Conservation (phyloP, 2,329 filamentous ascomycete genomes). For the Chrysoporthe deuterocubensis region DNA sequence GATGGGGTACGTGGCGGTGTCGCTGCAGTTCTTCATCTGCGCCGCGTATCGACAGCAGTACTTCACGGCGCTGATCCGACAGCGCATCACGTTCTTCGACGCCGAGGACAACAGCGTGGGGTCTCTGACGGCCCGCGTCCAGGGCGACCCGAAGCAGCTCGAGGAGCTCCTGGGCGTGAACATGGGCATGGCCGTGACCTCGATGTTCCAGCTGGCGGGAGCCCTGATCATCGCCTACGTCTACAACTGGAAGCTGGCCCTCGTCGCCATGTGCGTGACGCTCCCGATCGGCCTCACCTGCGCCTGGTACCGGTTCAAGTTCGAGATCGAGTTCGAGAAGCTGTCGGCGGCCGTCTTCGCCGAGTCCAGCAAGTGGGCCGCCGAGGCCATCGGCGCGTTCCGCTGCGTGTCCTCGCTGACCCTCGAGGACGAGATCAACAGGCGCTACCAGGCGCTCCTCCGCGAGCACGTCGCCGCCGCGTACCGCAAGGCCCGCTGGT, state of each 20-base stretch:
- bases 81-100: constrained; percentile 65
- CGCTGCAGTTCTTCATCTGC: constrained; percentile 51
- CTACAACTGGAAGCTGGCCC: constrained; percentile 77
- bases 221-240: constrained; percentile 69
- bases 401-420: constrained; percentile 73
- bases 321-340: constrained; percentile 69
- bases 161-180: constrained; percentile 67
- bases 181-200: constrained; percentile 65
- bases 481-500: constrained; percentile 63
- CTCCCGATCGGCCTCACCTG: constrained; percentile 53
- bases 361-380: constrained; percentile 74
- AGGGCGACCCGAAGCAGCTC: constrained; percentile 61
- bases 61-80: constrained; percentile 62
- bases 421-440: constrained; percentile 67
- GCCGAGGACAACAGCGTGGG: constrained; percentile 62
- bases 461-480: constrained; percentile 61
- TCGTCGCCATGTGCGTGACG: constrained; percentile 68
- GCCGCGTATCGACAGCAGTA: constrained; percentile 63
- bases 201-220: constrained; percentile 68
- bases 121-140: constrained; percentile 60
- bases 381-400: constrained; percentile 75
- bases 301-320: constrained; percentile 56
- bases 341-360: constrained; percentile 71
- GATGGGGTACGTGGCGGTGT: constrained; percentile 49
- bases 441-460: constrained; percentile 65